Percentiles rank a stretch among this genome's conserved stretches.
Conservation (phyloP, 75 land plant species). For the Isoetes taiwanensis region DNA sequence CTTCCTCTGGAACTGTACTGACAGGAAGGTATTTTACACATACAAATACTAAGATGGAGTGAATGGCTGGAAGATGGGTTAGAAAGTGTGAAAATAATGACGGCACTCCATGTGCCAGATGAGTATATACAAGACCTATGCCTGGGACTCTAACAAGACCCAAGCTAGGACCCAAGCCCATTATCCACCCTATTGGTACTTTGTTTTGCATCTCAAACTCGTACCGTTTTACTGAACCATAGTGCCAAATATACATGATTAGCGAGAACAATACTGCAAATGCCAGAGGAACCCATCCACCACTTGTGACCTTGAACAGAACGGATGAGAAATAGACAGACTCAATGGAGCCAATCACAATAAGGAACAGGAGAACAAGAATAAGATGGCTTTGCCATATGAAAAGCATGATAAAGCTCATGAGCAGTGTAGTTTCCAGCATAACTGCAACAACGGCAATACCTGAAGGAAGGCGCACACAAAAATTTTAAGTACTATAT, state of each 20-base stretch:
- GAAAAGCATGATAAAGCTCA: slow-evolving; percentile 5
- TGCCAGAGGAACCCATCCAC: slow-evolving; percentile 4
- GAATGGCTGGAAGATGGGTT: slow-evolving; percentile 54
- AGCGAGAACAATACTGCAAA: not conserved
- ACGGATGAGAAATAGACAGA: not conserved
- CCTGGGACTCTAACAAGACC: slow-evolving; percentile 2
- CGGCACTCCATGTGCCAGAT: slow-evolving; percentile 1
- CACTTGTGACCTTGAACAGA: not conserved
- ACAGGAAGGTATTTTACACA: slow-evolving; percentile 93
- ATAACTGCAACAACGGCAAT: not conserved
- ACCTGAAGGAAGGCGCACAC: not conserved
- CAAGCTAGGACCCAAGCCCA: not conserved
- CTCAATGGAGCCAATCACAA: not conserved
- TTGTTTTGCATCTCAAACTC: slow-evolving; percentile 2
- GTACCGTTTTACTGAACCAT: slow-evolving; percentile 1
- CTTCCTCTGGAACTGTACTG: slow-evolving; percentile 75
- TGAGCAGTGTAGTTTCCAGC: not conserved
- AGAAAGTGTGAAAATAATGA: slow-evolving; percentile 1
- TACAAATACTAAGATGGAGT: slow-evolving; percentile 72
- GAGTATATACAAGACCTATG: not conserved
- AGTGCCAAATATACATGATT: not conserved
- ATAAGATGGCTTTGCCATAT: not conserved
- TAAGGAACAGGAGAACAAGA: not conserved
- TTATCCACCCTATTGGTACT: not conserved
- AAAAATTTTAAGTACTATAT: not conserved